These are phyloP conservation scores for Rhinocladiella mackenziei DNA, from an alignment of 2,329 filamentous ascomycete species.

Conservation along the genomic window DNA sequence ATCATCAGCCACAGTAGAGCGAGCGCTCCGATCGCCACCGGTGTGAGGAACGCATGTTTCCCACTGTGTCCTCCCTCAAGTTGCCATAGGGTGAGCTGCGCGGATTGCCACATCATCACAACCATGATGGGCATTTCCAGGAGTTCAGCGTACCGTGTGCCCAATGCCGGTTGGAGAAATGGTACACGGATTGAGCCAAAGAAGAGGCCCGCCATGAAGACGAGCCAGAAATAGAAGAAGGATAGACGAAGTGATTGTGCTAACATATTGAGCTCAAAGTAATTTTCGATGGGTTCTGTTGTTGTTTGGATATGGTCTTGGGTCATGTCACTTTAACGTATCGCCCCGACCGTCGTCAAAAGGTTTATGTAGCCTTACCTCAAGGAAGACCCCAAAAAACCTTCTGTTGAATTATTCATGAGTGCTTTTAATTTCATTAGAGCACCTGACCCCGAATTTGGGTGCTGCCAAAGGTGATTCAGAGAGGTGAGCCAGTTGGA, in stretches of 20 bases:
- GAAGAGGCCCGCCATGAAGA: slow-evolving; percentile 7
- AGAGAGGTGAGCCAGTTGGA: too few relatives aligned
- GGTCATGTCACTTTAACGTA: too few relatives aligned
- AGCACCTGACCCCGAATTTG: too few relatives aligned
- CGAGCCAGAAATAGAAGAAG: slow-evolving; percentile 9
- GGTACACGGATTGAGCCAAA: slow-evolving; percentile 9
- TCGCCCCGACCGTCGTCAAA: too few relatives aligned
- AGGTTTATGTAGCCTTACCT: too few relatives aligned
- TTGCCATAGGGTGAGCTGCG: slow-evolving; percentile 15
- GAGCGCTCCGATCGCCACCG: slow-evolving; percentile 9
- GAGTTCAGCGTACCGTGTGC: slow-evolving; percentile 13
- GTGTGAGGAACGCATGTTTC: not conserved
- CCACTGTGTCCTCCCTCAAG: not conserved
- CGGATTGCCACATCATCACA: slow-evolving; percentile 16
- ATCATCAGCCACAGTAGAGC: slow-evolving; percentile 10
- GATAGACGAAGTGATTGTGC: slow-evolving; percentile 1
- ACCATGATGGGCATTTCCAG: slow-evolving; percentile 17
- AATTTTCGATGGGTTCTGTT: too few relatives aligned
- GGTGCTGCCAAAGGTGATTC: too few relatives aligned
- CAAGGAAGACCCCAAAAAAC: too few relatives aligned
- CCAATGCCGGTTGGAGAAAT: slow-evolving; percentile 11
- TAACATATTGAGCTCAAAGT: not conserved
- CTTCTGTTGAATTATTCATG: too few relatives aligned
- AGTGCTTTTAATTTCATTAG: too few relatives aligned
- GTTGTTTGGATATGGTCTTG: not conserved